Base-by-base conservation (phyloP, 768 basidiomycete species). In the Phlebiopsis flavidoalba region DNA sequence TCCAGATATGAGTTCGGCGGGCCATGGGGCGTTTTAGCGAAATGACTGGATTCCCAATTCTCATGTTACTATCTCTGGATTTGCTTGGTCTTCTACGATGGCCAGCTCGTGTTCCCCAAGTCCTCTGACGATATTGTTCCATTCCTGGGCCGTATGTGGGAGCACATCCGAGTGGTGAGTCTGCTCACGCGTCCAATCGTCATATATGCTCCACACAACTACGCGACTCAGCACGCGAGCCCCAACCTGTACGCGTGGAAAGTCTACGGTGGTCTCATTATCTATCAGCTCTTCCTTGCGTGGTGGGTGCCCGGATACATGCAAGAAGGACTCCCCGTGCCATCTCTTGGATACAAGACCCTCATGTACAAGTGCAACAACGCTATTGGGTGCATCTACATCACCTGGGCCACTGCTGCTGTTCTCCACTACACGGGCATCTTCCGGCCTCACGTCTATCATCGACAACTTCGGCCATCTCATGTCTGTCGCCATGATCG, bases 31-130 rank as follows among this genome's bases (percentile, higher is more conserved):
- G 94, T 95, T 26, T 73, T 85, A 11, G 90, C 89, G 12, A 98
- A 76, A 98, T 99, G 90, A 79, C 87, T 19, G 88, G 90, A 51
- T 99, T 99, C 71, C 97, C 97, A 0, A 73, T 89, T 24, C 81
- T 98, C 63, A 98, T 99, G 95, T n/a, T 99, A 97, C 74, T 99
- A 98, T 77, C 83, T 98, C 63, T 98, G 94, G 93, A 93, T 93
- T 60, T 99, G 97, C 70, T 82, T 98, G 37, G 93, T 89, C 86
- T 96, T 95, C 74, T 95, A 98, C 70, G 89, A 97, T 65, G 97
- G 97, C 46, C 81, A 82, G 64, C 77, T 95, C 37, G 83, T 89
- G 8, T 73, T 79, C 64, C 95, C 94, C 0, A 74, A 74, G 14
- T 89, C 89, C 8, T 60, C 82, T 31, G 84, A 83, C 26, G 91